phyloP scores from a whole-genome alignment of 2,329 filamentous ascomycete species.

The Exophiala oligosperma region DNA sequence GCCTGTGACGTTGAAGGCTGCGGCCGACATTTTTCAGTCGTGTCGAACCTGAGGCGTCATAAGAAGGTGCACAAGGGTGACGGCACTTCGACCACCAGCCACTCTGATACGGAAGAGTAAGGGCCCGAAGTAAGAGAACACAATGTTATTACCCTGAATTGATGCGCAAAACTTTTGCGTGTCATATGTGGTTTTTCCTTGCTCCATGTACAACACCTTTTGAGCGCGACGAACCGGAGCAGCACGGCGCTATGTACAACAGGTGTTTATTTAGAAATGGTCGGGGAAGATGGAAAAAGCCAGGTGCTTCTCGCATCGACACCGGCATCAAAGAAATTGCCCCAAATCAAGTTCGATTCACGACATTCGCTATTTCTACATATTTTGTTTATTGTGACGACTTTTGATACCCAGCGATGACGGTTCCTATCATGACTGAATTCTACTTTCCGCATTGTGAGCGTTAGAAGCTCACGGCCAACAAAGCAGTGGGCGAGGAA shows the following conservation, averaged over 20 bases:
- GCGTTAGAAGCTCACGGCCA: not conserved
- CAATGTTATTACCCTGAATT: no score
- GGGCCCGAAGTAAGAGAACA: no score
- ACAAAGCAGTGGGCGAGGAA: not conserved
- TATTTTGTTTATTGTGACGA: slow-evolving; percentile 20
- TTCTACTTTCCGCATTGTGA: slow-evolving; percentile 11
- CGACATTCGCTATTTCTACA: slow-evolving; percentile 19
- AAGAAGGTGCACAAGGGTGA: slow-evolving; percentile 88
- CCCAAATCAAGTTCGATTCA: slow-evolving; percentile 8
- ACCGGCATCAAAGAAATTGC: slow-evolving; percentile 1
- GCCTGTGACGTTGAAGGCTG: slow-evolving; percentile 93
- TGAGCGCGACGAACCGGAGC: slow-evolving; percentile 5
- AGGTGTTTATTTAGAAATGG: slow-evolving; percentile 14
- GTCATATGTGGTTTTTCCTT: not conserved
- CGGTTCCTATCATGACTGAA: slow-evolving; percentile 10
- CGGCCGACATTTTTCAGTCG: slow-evolving; percentile 93
- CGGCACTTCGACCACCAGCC: slow-evolving; percentile 22
- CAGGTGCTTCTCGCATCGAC: slow-evolving; percentile 2
- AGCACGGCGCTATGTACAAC: slow-evolving; percentile 18
- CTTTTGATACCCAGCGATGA: slow-evolving; percentile 23
- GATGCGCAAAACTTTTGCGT: no score
- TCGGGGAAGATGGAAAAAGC: slow-evolving; percentile 3
- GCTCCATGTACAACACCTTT: slow-evolving; percentile 16
- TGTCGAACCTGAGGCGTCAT: slow-evolving; percentile 91
- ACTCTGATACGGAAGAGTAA: slow-evolving; percentile 29